Evolutionary conservation across 2,329 filamentous ascomycete species (phyloP).

Genomic region (Sporothrix protearum): DNA sequence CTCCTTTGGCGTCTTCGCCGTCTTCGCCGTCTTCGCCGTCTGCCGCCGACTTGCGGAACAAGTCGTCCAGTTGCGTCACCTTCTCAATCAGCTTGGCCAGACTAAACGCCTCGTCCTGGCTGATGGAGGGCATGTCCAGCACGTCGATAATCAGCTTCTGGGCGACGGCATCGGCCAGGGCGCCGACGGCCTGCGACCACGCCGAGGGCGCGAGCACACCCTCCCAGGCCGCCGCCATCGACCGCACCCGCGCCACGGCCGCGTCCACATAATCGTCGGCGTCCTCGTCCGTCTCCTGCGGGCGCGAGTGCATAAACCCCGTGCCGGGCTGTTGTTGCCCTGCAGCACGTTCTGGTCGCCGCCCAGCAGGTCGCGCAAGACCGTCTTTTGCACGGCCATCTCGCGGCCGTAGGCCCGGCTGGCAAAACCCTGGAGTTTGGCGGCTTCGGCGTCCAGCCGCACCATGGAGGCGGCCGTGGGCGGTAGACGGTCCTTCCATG

Average conservation of each 20-base stretch:
- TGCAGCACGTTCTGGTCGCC: conserved; percentile 55
- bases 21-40: conserved; percentile 16
- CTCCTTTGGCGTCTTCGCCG: conserved; percentile 30
- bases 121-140: conserved; percentile 58
- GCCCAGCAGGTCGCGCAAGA: conserved; percentile 59
- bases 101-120: conserved; percentile 61
- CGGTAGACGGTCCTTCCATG: conserved; percentile 54
- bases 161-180: conserved; percentile 56
- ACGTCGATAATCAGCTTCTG: conserved; percentile 60
- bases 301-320: not conserved
- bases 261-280: conserved; percentile 51
- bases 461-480: conserved; percentile 47
- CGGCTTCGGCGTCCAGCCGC: conserved; percentile 58
- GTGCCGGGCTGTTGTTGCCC: conserved; percentile 34
- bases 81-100: conserved; percentile 57
- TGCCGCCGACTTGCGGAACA: conserved; percentile 45
- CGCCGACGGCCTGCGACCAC: conserved; percentile 61
- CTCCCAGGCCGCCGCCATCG: conserved; percentile 56
- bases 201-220: conserved; percentile 56
- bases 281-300: conserved; percentile 33
- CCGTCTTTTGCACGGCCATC: conserved; percentile 57
- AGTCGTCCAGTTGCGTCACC: conserved; percentile 56
- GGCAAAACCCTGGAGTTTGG: conserved; percentile 57
- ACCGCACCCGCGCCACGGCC: conserved; percentile 51
- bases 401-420: conserved; percentile 60